phyloP scores from a whole-genome alignment of 2,329 filamentous ascomycete species.

The Ceratocystiopsis minuta region DNA sequence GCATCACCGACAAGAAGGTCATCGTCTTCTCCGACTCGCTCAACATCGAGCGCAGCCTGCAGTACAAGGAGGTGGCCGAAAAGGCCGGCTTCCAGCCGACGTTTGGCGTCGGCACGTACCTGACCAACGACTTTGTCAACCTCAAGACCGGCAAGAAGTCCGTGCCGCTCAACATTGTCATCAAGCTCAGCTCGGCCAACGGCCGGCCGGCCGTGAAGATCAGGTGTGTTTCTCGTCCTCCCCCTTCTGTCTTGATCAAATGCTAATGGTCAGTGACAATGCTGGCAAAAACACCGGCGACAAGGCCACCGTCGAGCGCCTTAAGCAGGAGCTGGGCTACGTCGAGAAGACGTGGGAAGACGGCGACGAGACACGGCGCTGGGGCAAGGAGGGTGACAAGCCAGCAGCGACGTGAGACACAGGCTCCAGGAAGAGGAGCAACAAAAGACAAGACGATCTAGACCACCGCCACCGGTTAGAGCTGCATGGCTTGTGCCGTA shows the following conservation, averaged over 20 bases:
- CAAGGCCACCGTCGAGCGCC: conserved; percentile 54
- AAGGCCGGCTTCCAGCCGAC: conserved; percentile 64
- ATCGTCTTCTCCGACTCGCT: conserved; percentile 94
- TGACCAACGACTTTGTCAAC: conserved; percentile 86
- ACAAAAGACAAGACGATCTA: too few relatives aligned
- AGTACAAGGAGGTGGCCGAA: conserved; percentile 76
- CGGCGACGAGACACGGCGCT: conserved; percentile 69
- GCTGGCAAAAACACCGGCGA: conserved; percentile 89
- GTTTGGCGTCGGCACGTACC: conserved; percentile 87
- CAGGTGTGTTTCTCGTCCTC: conserved; percentile 25
- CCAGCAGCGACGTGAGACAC: not conserved
- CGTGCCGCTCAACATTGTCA: conserved; percentile 86
- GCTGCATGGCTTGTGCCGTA: too few relatives aligned
- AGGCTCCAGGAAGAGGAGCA: too few relatives aligned
- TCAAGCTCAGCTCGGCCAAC: conserved; percentile 76
- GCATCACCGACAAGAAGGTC: conserved; percentile 63
- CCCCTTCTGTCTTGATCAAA: not conserved
- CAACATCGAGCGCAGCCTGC: conserved; percentile 74
- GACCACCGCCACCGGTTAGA: too few relatives aligned
- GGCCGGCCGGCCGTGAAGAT: conserved; percentile 82
- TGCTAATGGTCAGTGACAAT: conserved; percentile 43
- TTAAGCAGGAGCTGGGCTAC: conserved; percentile 77
- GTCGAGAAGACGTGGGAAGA: conserved; percentile 67
- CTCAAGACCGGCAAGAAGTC: conserved; percentile 63
- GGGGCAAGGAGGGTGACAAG: conserved; percentile 39